Evolutionary conservation across 768 basidiomycete genomes (phyloP), one percentile per base, ranked within the genome.

Genomic region (Leccinum barrowsii): DNA sequence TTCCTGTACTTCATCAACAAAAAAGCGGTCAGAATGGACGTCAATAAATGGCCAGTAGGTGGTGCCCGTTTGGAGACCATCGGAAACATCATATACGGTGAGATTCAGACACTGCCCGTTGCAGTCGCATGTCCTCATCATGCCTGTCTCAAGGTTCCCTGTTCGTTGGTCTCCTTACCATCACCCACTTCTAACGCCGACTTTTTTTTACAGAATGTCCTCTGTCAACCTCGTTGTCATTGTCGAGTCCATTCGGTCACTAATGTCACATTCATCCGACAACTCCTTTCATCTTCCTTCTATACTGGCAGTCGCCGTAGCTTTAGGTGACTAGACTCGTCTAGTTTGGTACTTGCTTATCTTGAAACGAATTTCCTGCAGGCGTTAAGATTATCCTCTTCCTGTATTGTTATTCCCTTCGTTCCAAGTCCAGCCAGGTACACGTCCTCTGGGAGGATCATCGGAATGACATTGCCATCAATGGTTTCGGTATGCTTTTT

Each of bases 371-470:
- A 32, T 50, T n/a, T 8, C 35, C 17, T 0, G 34, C 46, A 94
- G 92, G 81, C 52, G 85, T 91, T 61, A 99, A 99, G 74, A 79
- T 93, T 49, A 47, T 86, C 0, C 82, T 99, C 46, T 98, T 98
- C 76, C 37, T 94, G 4, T 97, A 94, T 74, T 94, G 94, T 72
- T 84, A 77, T 66, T 80, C 90, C 3, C 80, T 96, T 48, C 85
- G 92, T 28, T 81, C 80, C 32, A 84, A 83, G 62, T 94, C 90
- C 6, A 94, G 91, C 65, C 97, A 99, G 74, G 96, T 99, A 2
- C 83, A 84, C 49, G 85, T 97, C n/a, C 81, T 97, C 28, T 98
- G 93, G 94, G 92, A 97, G 72, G 96, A 98, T 69, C 95, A 98
- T 63, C 80, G 95, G 63, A 98, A 94, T 66, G 96, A 96, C 67